These are phyloP conservation scores for Stemphylium beticola DNA, from an alignment of 2,329 filamentous ascomycete species.

Conservation along the genomic window DNA sequence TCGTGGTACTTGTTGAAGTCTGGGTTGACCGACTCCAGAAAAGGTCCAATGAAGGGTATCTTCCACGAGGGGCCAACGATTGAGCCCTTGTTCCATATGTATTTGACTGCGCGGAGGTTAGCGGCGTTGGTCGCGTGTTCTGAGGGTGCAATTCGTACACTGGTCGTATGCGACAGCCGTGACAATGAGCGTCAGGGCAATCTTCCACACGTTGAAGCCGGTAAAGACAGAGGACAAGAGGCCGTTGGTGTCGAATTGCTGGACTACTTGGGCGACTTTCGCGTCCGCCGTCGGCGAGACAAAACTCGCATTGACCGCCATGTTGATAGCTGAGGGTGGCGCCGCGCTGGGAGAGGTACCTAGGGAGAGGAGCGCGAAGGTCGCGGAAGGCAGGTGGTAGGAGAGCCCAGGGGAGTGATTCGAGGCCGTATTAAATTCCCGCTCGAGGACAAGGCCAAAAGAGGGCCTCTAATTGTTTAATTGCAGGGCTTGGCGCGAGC, in stretches of 20 bases:
- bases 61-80: slow-evolving; percentile 57
- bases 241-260: slow-evolving; percentile 40
- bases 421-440: slow-evolving; percentile 15
- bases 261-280: slow-evolving; percentile 39
- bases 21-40: slow-evolving; percentile 88
- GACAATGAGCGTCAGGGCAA: slow-evolving; percentile 67
- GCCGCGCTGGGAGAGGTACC: slow-evolving; percentile 3
- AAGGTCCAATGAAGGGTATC: slow-evolving; percentile 76
- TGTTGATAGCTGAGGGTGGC: slow-evolving; percentile 17
- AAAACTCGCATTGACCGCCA: slow-evolving; percentile 49
- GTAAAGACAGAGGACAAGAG: slow-evolving; percentile 41
- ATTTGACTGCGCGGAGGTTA: slow-evolving; percentile 58
- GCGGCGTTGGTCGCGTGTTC: slow-evolving; percentile 8
- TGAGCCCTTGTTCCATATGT: slow-evolving; percentile 55
- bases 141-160: slow-evolving; percentile 63
- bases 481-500: slow-evolving; percentile 21
- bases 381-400: slow-evolving; percentile 13
- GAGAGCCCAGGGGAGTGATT: slow-evolving; percentile 6
- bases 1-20: slow-evolving; percentile 89
- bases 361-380: slow-evolving; percentile 3
- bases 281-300: slow-evolving; percentile 50
- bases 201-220: slow-evolving; percentile 38
- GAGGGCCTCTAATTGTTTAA: slow-evolving; percentile 21
- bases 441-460: slow-evolving; percentile 13
- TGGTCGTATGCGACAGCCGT: slow-evolving; percentile 87